A percentile compares a stretch with the other conserved stretches of the same genome.
These are phyloP conservation scores for Aureobasidium melanogenum DNA, from an alignment of 2,329 filamentous ascomycete genomes.

Conservation along the genomic window DNA sequence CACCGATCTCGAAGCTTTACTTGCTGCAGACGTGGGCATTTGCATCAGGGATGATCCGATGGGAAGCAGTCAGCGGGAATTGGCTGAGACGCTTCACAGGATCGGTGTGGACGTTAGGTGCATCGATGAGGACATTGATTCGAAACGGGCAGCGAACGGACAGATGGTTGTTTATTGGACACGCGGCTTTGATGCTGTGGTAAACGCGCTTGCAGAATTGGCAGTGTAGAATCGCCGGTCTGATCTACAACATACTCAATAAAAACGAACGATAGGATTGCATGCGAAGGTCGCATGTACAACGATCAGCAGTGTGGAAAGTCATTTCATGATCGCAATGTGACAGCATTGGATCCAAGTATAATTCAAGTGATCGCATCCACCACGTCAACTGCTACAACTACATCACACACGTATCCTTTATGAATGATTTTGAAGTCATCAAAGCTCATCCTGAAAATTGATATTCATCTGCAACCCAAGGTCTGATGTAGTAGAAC, in stretches of 20 bases:
- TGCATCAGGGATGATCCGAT: conserved; percentile 34
- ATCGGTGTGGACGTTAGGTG: background rate
- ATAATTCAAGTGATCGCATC: background rate
- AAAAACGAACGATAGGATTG: background rate
- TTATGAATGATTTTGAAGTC: background rate
- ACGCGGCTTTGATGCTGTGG: background rate
- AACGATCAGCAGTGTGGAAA: background rate
- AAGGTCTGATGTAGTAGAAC: background rate
- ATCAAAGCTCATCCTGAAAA: background rate
- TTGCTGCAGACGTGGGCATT: conserved; percentile 37
- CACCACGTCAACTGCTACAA: background rate
- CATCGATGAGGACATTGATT: background rate
- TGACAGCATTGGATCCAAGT: background rate
- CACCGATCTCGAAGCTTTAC: conserved; percentile 39
- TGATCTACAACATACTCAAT: background rate
- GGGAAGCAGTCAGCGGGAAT: conserved; percentile 25
- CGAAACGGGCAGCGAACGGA: background rate
- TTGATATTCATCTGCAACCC: background rate
- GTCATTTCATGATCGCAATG: background rate
- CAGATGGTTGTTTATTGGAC: conserved; percentile 7
- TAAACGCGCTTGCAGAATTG: background rate
- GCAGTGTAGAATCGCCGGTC: background rate
- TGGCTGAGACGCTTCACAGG: conserved; percentile 27
- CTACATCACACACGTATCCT: background rate
- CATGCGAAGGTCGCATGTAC: too few species aligned